Percentiles rank a stretch among this genome's conserved stretches.
These are phyloP conservation scores for Aquilaria sinensis DNA, from an alignment of 345 rosid genomes.

Conservation along the genomic window DNA sequence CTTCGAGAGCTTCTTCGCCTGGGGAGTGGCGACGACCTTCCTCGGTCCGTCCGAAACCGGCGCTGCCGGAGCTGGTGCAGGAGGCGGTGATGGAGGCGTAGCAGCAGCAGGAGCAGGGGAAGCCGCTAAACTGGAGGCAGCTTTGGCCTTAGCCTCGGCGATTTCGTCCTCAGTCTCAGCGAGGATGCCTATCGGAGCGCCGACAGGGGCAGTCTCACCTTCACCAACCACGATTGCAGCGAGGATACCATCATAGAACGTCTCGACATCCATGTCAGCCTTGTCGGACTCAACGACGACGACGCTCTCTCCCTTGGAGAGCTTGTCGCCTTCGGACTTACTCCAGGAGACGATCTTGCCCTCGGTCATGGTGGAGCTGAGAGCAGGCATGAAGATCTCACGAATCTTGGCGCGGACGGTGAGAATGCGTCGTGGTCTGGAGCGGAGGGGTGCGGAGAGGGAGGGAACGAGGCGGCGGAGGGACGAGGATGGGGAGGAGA, in stretches of 20 bases:
- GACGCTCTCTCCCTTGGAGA: slow-evolving; percentile 88
- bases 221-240: slow-evolving; percentile 94
- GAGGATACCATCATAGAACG: slow-evolving; percentile 87
- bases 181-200: slow-evolving; percentile 74
- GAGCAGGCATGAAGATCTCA: slow-evolving; percentile 99
- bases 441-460: slow-evolving; percentile 19
- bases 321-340: slow-evolving; percentile 88
- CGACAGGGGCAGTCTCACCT: slow-evolving; percentile 88
- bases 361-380: slow-evolving; percentile 99
- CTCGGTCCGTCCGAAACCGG: slow-evolving; percentile 42
- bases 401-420: slow-evolving; percentile 74
- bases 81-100: slow-evolving; percentile 43
- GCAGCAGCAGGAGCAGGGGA: slow-evolving; percentile 22
- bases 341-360: slow-evolving; percentile 98
- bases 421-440: slow-evolving; percentile 22
- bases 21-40: slow-evolving; percentile 67
- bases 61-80: slow-evolving; percentile 27
- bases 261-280: slow-evolving; percentile 98
- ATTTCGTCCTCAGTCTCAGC: slow-evolving; percentile 90
- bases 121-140: slow-evolving; percentile 31
- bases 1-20: slow-evolving; percentile 86
- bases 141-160: slow-evolving; percentile 77
- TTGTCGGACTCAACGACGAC: slow-evolving; percentile 97
- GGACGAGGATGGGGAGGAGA: slow-evolving; percentile 21
- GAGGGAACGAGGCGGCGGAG: slow-evolving; percentile 23